Evolutionary conservation across 1,139 yeast genomes (phyloP).

Genomic region (Kazachstania sp.): DNA sequence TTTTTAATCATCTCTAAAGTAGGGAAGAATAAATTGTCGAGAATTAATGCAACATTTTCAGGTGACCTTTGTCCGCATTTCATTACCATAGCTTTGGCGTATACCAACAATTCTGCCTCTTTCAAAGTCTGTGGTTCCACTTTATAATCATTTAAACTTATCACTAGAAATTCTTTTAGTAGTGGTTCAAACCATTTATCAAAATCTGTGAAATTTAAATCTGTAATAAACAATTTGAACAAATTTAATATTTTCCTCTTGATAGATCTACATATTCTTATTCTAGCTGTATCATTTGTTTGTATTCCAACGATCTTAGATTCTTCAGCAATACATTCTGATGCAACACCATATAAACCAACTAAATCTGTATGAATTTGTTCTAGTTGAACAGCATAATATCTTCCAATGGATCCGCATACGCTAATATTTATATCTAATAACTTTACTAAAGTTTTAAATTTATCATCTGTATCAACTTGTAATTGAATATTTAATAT

Average conservation of each 20-base stretch:
- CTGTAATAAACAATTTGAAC: conserved; percentile 75
- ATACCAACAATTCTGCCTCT: conserved; percentile 90
- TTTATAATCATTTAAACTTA: conserved; percentile 83
- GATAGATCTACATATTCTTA: conserved; percentile 84
- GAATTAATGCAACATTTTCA: conserved; percentile 72
- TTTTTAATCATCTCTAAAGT: conserved; percentile 90
- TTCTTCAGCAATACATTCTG: conserved; percentile 66
- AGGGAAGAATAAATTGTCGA: conserved; percentile 84
- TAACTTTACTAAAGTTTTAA: conserved; percentile 81
- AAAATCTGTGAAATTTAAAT: conserved; percentile 50
- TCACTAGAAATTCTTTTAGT: conserved; percentile 68
- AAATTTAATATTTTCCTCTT: conserved; percentile 84
- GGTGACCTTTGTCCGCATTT: conserved; percentile 85
- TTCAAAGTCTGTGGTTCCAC: conserved; percentile 85
- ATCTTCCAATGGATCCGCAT: conserved; percentile 82
- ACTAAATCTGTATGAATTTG: conserved; percentile 79
- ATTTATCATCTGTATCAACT: conserved; percentile 65
- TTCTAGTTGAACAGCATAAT: conserved; percentile 78
- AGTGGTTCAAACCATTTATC: conserved; percentile 74
- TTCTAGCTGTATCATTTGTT: conserved; percentile 87
- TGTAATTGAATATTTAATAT: conserved; percentile 72
- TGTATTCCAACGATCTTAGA: conserved; percentile 67
- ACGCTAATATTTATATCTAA: conserved; percentile 89
- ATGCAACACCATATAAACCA: conserved; percentile 75
- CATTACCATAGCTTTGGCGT: conserved; percentile 78